A percentile compares a stretch with the other conserved stretches of the same genome.
Evolutionary conservation across 2,329 filamentous ascomycete genomes (phyloP).

Genomic region (Fusarium buharicum): DNA sequence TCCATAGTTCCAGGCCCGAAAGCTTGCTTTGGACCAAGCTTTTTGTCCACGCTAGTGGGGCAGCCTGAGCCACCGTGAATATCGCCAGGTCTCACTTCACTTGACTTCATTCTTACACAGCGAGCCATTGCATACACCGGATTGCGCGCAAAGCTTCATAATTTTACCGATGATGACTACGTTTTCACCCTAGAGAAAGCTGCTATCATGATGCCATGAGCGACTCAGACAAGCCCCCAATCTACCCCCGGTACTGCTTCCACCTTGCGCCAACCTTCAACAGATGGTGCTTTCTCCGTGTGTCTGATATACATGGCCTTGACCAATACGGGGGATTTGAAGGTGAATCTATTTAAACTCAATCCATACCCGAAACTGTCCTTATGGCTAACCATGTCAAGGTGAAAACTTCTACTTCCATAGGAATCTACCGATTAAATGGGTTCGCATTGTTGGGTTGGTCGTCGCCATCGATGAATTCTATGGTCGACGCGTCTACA

Average conservation of each 20-base stretch:
- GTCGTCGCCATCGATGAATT: constrained; percentile 71
- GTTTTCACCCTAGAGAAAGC: constrained; percentile 2
- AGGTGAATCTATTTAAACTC: constrained; percentile 53
- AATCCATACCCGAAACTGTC: neutral
- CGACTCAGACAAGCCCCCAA: constrained; percentile 48
- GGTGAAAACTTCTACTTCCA: constrained; percentile 72
- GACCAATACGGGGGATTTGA: constrained; percentile 61
- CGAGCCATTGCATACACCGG: constrained; percentile 11
- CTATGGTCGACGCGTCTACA: constrained; percentile 60
- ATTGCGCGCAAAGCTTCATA: neutral
- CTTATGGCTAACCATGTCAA: constrained; percentile 29
- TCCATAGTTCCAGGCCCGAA: neutral
- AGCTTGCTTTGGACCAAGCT: neutral
- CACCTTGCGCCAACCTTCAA: constrained; percentile 69
- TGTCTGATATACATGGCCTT: constrained; percentile 61
- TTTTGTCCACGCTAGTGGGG: constrained; percentile 6
- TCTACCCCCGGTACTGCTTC: constrained; percentile 73
- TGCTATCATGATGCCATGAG: constrained; percentile 62
- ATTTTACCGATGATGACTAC: constrained; percentile 8
- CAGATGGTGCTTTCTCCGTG: constrained; percentile 67
- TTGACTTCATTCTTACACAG: constrained; percentile 1
- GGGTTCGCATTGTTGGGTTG: constrained; percentile 76
- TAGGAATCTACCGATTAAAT: constrained; percentile 80
- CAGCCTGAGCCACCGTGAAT: constrained; percentile 8
- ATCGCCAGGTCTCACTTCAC: constrained; percentile 20